These are phyloP conservation scores for Lippia alba DNA, from an alignment of 305 asterid species.

Conservation along the genomic window DNA sequence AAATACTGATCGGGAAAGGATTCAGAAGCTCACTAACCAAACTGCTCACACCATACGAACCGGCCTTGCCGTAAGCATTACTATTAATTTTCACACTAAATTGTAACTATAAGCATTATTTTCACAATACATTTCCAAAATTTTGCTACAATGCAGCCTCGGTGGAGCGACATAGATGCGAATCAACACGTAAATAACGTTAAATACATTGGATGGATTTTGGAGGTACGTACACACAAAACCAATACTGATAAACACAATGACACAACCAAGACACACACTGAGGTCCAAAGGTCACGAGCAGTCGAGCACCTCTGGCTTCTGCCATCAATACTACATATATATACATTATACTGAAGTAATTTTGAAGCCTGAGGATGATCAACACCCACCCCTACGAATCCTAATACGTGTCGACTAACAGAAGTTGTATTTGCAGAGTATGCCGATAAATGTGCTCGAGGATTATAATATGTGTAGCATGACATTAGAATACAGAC, in stretches of 20 bases:
- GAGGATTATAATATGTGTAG: constrained; percentile 59
- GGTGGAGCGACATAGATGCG: constrained; percentile 96
- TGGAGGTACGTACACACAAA: constrained; percentile 60
- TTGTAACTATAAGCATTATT: too few relatives aligned
- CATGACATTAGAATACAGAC: constrained; percentile 69
- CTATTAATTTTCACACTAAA: not conserved
- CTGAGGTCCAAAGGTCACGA: too few relatives aligned
- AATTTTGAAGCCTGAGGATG: too few relatives aligned
- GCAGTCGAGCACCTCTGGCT: too few relatives aligned
- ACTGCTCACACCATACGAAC: constrained; percentile 62
- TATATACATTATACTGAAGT: too few relatives aligned
- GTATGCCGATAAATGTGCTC: constrained; percentile 60
- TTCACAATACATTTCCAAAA: too few relatives aligned
- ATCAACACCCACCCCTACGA: too few relatives aligned
- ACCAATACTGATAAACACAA: too few relatives aligned
- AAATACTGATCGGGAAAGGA: constrained; percentile 55
- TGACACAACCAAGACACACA: too few relatives aligned
- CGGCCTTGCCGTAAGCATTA: constrained; percentile 69
- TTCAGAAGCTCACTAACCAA: constrained; percentile 66
- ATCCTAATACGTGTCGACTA: too few relatives aligned
- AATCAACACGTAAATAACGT: constrained; percentile 94
- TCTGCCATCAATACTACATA: too few relatives aligned
- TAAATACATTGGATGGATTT: constrained; percentile 88
- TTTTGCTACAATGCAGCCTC: constrained; percentile 52
- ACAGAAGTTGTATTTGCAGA: constrained; percentile 42